These are phyloP conservation scores for Pterocarpus santalinus DNA, from an alignment of 306 rosid species.

Conservation along the genomic window DNA sequence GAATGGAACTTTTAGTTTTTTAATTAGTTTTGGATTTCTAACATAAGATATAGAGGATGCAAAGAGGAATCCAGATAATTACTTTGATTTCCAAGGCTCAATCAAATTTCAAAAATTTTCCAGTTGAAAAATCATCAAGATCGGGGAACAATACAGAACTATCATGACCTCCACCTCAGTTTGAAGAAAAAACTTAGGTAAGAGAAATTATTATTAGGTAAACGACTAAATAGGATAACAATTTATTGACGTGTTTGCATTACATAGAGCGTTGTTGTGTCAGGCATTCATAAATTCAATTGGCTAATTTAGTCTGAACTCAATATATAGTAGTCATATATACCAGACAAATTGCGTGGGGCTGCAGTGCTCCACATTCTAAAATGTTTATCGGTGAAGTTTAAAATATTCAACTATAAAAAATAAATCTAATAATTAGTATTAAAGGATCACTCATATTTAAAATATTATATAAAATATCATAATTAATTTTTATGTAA, in stretches of 20 bases:
- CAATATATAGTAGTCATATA: not conserved
- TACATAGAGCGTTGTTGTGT: not conserved
- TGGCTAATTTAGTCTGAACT: not conserved
- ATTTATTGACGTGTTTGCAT: not conserved
- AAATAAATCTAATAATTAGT: too few relatives aligned
- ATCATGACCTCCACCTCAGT: not conserved
- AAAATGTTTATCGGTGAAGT: not conserved
- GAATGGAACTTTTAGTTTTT: not conserved
- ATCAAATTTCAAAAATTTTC: not conserved
- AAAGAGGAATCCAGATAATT: not conserved
- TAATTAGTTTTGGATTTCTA: not conserved
- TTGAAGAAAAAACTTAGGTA: not conserved
- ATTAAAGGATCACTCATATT: too few relatives aligned
- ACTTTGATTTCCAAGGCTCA: not conserved
- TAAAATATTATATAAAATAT: too few relatives aligned
- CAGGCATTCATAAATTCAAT: not conserved
- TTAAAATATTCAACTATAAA: too few relatives aligned
- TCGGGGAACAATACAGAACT: not conserved
- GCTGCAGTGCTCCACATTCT: conserved; percentile 10
- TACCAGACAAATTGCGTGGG: conserved; percentile 31
- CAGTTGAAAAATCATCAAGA: not conserved
- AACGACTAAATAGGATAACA: not conserved
- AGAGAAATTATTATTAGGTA: too few relatives aligned
- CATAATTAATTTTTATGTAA: too few relatives aligned
- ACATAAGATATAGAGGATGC: not conserved